Evolutionary conservation across 1,284 basidiomycete genomes (phyloP), one percentile per base, ranked within the genome.

Genomic region (Rhodotorula sp.): DNA sequence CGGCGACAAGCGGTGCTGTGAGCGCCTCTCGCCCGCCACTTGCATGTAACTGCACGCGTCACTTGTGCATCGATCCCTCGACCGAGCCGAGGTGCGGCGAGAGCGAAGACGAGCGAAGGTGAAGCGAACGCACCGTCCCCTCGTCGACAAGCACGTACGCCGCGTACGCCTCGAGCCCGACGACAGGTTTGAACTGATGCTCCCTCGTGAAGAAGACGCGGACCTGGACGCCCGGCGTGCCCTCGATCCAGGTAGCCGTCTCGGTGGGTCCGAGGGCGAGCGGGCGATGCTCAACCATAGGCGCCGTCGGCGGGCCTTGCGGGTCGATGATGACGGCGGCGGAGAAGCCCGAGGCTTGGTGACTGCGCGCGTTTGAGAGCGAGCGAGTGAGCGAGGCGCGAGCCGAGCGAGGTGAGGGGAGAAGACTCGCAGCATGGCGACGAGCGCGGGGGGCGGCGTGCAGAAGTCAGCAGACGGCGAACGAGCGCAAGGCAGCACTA

Each of bases 141-240:
- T 21, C 53, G 16, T 42, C 53, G 48, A 64, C 54, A 19, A 25
- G 13, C 8, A 67, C 46, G 16, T 67, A 61, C 27, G 45, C 48
- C 5, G 55, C 70, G n/a, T 49, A 63, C 8, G 25, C 61, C 49
- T 70, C 69, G 46, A 63, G 61, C 14, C 41, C 61, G 3, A 23
- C 19, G 13, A 70, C 42, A 4, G n/a, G 60, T 42, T 41, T 44
- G 52, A 63, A 19, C 12, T 4, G 9, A 10, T 16, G 9, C 23
- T 57, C 45, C 7, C 68, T n/a, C 16, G 25, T 27, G 21, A 66
- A 70, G 60, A 41, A 53, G 44, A 70, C 64, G 1, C 59, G 42
- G 4, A 58, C 3, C 0, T 27, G n/a, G 10, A 27, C 27, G 9
- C 46, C 48, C 8, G 42, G n/a, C 19, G 10, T 9, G 9, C 12